Percentiles rank a stretch among this genome's conserved stretches.
phyloP scores from a whole-genome alignment of 73 alveolate genomes.

The Paramecium pentaurelia region DNA sequence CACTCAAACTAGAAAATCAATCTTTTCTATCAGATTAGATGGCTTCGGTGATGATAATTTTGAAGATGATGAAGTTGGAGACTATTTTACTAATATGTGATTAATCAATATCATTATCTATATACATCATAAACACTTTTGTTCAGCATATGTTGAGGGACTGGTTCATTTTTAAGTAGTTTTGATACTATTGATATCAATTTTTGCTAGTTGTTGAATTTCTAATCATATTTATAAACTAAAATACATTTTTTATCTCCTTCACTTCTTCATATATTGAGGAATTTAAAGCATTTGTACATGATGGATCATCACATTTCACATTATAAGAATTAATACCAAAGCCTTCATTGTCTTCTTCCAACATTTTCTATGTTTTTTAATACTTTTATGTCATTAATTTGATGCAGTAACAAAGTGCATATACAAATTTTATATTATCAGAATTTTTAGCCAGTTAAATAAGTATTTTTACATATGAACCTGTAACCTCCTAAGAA shows the following conservation, averaged over 20 bases:
- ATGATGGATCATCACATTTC: not conserved
- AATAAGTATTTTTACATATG: not conserved
- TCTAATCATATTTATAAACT: not conserved
- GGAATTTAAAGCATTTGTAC: not conserved
- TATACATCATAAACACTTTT: not conserved
- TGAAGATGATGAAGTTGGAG: not conserved
- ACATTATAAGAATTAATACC: not conserved
- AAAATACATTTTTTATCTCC: not conserved
- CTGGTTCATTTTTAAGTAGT: not conserved
- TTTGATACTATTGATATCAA: not conserved
- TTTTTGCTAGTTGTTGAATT: not conserved
- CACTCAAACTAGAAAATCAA: not conserved
- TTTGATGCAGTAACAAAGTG: not conserved
- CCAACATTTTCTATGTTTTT: not conserved
- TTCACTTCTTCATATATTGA: not conserved
- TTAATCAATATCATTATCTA: not conserved
- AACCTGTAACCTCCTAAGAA: not conserved
- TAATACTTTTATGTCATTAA: not conserved
- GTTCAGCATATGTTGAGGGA: not conserved
- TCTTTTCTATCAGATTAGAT: not conserved
- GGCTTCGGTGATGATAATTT: not conserved
- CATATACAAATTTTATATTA: not conserved
- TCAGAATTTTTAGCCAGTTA: not conserved
- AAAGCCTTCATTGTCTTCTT: not conserved
- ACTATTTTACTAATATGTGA: not conserved